phyloP scores from a whole-genome alignment of 805 yeast genomes.

The Tetrapisispora iriomotensis region DNA sequence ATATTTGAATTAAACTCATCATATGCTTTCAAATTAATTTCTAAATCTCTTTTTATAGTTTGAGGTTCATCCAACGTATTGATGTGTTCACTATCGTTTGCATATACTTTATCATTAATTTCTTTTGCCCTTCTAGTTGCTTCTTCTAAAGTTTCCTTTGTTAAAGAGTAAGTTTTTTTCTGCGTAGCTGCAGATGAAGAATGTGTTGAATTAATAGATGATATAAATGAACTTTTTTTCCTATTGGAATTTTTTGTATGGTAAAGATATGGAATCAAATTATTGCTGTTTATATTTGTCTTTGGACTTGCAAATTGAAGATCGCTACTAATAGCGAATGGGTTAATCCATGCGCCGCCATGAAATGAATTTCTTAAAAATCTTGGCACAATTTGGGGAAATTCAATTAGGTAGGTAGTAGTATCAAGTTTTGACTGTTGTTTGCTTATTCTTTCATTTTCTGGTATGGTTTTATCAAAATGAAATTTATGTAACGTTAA shows the following conservation, averaged over 20 bases:
- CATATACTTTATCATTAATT: conserved; percentile 15
- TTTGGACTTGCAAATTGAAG: background rate
- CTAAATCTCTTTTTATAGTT: conserved; percentile 11
- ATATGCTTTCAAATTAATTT: conserved; percentile 23
- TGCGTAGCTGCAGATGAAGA: conserved; percentile 6
- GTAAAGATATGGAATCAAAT: too few relatives aligned
- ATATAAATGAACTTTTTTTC: conserved; percentile 3
- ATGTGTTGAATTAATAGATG: background rate
- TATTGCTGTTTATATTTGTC: too few relatives aligned
- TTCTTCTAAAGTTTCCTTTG: conserved; percentile 18
- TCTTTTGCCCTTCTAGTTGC: conserved; percentile 17
- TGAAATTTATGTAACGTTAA: background rate
- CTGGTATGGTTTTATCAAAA: background rate
- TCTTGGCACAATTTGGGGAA: conserved; percentile 65
- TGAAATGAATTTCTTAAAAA: conserved; percentile 55
- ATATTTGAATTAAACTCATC: conserved; percentile 26
- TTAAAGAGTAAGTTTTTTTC: conserved; percentile 6
- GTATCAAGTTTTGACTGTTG: background rate
- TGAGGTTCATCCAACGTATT: conserved; percentile 8
- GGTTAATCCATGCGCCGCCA: conserved; percentile 75
- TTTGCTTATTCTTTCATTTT: background rate
- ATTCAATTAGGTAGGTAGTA: background rate
- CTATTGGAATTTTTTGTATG: conserved; percentile 2
- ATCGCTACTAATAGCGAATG: conserved; percentile 29
- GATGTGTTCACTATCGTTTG: conserved; percentile 6